Percentiles rank a stretch among this genome's conserved stretches.
Conservation (phyloP, 1,284 basidiomycete species). For the Boletellus deceptivus region DNA sequence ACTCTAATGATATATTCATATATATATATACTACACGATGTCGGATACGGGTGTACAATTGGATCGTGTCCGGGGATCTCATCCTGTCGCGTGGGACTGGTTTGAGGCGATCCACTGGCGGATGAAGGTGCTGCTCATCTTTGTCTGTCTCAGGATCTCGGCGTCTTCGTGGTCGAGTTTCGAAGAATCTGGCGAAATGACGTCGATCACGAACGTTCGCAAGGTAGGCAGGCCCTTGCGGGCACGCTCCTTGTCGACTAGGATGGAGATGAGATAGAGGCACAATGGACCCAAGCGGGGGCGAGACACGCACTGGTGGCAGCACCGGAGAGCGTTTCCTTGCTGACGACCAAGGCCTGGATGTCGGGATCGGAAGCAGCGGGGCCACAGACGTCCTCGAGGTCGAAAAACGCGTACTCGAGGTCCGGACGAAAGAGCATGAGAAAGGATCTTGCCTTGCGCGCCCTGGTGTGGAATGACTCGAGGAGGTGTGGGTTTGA, state of each 20-base stretch:
- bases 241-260: constrained; percentile 64
- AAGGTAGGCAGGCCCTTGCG: constrained; percentile 59
- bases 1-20: neutral
- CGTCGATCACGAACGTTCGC: constrained; percentile 77
- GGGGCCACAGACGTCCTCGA: constrained; percentile 85
- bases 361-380: constrained; percentile 83
- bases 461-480: constrained; percentile 54
- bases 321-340: constrained; percentile 80
- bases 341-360: constrained; percentile 84
- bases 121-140: constrained; percentile 91
- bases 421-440: constrained; percentile 63
- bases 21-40: constrained; percentile 1
- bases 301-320: constrained; percentile 52
- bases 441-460: constrained; percentile 62
- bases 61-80: neutral
- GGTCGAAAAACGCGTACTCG: constrained; percentile 63
- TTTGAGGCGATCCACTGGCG: constrained; percentile 73
- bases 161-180: constrained; percentile 62
- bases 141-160: constrained; percentile 66
- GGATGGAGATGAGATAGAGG: constrained; percentile 1
- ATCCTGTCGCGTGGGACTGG: constrained; percentile 2
- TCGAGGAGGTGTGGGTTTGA: constrained; percentile 71
- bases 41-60: constrained; percentile 4
- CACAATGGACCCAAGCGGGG: neutral
- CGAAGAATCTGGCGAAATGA: constrained; percentile 67